A percentile compares a stretch with the other conserved stretches of the same genome.
These are phyloP conservation scores for Fusarium tjaetaba DNA, from an alignment of 2,329 filamentous ascomycete genomes.

Conservation along the genomic window DNA sequence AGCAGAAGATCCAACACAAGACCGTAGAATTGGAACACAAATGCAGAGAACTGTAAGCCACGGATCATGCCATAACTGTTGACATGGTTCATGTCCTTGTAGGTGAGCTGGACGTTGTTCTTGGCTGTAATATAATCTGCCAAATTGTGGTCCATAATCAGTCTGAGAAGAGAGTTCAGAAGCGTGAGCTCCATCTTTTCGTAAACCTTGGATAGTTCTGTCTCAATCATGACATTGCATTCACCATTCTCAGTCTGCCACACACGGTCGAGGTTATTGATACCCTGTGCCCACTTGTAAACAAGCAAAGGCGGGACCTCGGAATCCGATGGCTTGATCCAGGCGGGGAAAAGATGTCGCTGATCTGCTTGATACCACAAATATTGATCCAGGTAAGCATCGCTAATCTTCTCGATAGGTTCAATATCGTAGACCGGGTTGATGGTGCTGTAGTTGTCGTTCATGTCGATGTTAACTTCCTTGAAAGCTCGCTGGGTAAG, in stretches of 20 bases:
- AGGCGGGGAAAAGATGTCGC: constrained; percentile 93
- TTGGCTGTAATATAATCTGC: constrained; percentile 99
- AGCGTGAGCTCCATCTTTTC: constrained; percentile 98
- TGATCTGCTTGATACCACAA: constrained; percentile 99
- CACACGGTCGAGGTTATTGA: constrained; percentile 96
- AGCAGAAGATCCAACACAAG: constrained; percentile 93
- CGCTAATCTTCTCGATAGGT: constrained; percentile 99
- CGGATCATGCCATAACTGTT: constrained; percentile 99
- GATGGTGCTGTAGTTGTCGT: constrained; percentile 99
- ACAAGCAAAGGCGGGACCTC: constrained; percentile 94
- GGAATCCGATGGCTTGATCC: constrained; percentile 99
- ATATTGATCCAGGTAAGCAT: constrained; percentile 98
- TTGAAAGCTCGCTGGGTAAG: constrained; percentile 98
- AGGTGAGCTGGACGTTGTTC: constrained; percentile 98
- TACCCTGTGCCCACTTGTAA: constrained; percentile 99
- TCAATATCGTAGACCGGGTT: constrained; percentile 99
- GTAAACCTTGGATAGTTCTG: constrained; percentile 97
- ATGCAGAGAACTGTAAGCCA: constrained; percentile 96
- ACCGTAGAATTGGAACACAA: constrained; percentile 99
- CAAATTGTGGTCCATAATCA: constrained; percentile 99
- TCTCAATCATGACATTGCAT: constrained; percentile 99
- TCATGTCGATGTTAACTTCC: constrained; percentile 99
- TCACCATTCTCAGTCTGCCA: constrained; percentile 95
- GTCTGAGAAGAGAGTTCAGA: constrained; percentile 87
- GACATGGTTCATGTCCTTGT: constrained; percentile 99